Percentiles rank a stretch among this genome's conserved stretches.
phyloP scores from a whole-genome alignment of 805 yeast species.

The Komagataella ulmi region DNA sequence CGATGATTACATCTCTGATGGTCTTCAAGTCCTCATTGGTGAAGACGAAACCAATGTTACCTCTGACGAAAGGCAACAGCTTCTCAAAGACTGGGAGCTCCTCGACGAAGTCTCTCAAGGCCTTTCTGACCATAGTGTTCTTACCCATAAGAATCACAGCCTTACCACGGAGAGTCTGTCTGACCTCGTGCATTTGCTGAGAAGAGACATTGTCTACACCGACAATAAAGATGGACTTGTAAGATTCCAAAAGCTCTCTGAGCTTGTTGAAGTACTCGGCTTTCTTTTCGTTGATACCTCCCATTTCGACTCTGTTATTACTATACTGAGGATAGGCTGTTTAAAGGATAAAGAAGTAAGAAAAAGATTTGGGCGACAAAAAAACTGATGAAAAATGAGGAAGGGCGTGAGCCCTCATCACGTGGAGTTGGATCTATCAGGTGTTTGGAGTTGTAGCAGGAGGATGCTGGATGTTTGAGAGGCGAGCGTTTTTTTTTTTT shows the following conservation, averaged over 20 bases:
- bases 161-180: slow-evolving; percentile 90
- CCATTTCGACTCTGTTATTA: slow-evolving; percentile 81
- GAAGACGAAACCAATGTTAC: slow-evolving; percentile 99
- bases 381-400: neutral
- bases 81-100: slow-evolving; percentile 96
- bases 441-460: neutral
- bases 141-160: slow-evolving; percentile 99
- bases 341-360: slow-evolving; percentile 43
- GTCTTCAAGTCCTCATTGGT: slow-evolving; percentile 90
- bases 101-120: slow-evolving; percentile 87
- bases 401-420: neutral
- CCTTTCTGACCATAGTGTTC: slow-evolving; percentile 99
- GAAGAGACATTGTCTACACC: slow-evolving; percentile 99
- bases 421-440: neutral
- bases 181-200: slow-evolving; percentile 99
- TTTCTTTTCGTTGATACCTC: slow-evolving; percentile 98
- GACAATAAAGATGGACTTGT: slow-evolving; percentile 96
- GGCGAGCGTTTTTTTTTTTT: neutral
- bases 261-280: slow-evolving; percentile 89
- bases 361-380: neutral
- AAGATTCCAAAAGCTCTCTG: slow-evolving; percentile 89
- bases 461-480: neutral
- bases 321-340: slow-evolving; percentile 66
- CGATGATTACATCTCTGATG: slow-evolving; percentile 75
- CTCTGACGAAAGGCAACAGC: slow-evolving; percentile 87